A percentile compares a stretch with the other conserved stretches of the same genome.
Evolutionary conservation across 2,329 filamentous ascomycete genomes (phyloP).

Genomic region (Diaporthe citrichinensis): DNA sequence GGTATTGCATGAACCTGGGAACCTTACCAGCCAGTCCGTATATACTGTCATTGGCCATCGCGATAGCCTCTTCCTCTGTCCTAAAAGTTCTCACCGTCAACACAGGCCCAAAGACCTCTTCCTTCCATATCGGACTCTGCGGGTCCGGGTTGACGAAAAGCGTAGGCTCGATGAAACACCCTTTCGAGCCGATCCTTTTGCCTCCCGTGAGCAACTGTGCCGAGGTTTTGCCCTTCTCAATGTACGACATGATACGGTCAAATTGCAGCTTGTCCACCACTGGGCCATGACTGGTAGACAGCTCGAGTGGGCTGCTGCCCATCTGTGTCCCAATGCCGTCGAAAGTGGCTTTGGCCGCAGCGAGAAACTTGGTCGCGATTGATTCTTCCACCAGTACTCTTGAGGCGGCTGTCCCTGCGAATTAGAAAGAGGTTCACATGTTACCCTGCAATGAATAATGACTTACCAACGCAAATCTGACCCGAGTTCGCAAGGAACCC

Average conservation of each 20-base stretch:
- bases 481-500: conserved; percentile 31
- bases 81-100: conserved; percentile 22
- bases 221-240: conserved; percentile 8
- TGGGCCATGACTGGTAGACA: conserved; percentile 16
- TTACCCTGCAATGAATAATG: background rate
- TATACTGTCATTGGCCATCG: conserved; percentile 27
- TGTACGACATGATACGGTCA: conserved; percentile 32
- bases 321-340: conserved; percentile 1
- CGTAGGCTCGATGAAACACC: conserved; percentile 26
- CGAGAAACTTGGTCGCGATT: conserved; percentile 23
- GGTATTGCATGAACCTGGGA: background rate
- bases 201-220: conserved; percentile 7
- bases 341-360: conserved; percentile 1
- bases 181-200: conserved; percentile 16
- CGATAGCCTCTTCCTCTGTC: conserved; percentile 29
- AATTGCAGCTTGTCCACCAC: conserved; percentile 29
- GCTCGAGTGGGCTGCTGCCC: conserved; percentile 8
- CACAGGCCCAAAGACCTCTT: conserved; percentile 33
- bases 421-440: background rate
- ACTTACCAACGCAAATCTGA: conserved; percentile 34
- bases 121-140: conserved; percentile 22
- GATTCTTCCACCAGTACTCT: conserved; percentile 38
- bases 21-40: conserved; percentile 20
- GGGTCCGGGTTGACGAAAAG: conserved; percentile 11
- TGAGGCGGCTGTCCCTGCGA: conserved; percentile 25